A percentile compares a stretch with the other conserved stretches of the same genome.
These are phyloP conservation scores for Otatea glauca DNA, from an alignment of 176 grass and related monocot genomes.

Conservation along the genomic window DNA sequence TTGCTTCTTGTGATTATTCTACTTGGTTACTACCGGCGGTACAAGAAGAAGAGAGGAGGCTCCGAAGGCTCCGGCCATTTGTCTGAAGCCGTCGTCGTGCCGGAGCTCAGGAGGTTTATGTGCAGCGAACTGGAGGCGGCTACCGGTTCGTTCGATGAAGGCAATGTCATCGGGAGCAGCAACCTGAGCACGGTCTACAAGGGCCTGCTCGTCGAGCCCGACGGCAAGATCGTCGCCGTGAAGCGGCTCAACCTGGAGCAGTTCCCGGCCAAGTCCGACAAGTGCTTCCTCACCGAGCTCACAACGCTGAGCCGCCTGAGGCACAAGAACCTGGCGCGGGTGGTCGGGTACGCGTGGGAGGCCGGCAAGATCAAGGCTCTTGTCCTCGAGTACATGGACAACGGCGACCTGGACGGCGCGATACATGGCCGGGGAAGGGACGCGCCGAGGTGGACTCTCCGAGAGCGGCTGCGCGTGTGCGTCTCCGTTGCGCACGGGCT, in stretches of 20 bases:
- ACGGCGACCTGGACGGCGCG: conserved; percentile 73
- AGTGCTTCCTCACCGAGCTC: conserved; percentile 76
- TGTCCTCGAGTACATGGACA: conserved; percentile 87
- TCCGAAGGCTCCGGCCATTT: not conserved
- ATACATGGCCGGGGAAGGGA: conserved; percentile 43
- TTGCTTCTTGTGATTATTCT: conserved; percentile 24
- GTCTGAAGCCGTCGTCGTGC: conserved; percentile 50
- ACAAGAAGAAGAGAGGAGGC: conserved; percentile 43
- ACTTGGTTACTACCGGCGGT: conserved; percentile 26
- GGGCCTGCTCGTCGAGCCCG: conserved; percentile 54
- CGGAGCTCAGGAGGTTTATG: conserved; percentile 71
- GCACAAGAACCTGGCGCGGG: conserved; percentile 88
- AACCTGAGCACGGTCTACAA: conserved; percentile 86
- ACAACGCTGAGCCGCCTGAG: conserved; percentile 59
- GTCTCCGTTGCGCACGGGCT: conserved; percentile 75
- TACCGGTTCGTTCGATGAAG: conserved; percentile 61
- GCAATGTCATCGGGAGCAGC: conserved; percentile 72
- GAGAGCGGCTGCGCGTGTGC: conserved; percentile 66
- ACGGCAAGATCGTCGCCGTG: conserved; percentile 57
- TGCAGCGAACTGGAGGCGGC: conserved; percentile 59
- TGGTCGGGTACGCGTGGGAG: conserved; percentile 83
- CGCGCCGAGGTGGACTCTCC: conserved; percentile 49
- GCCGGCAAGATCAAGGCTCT: conserved; percentile 75
- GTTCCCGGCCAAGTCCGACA: conserved; percentile 82
- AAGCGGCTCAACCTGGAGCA: conserved; percentile 86